Evolutionary conservation across 495 filamentous ascomycete genomes (phyloP), one percentile per base, ranked within the genome.

Genomic region (Penicillium cataractarum): DNA sequence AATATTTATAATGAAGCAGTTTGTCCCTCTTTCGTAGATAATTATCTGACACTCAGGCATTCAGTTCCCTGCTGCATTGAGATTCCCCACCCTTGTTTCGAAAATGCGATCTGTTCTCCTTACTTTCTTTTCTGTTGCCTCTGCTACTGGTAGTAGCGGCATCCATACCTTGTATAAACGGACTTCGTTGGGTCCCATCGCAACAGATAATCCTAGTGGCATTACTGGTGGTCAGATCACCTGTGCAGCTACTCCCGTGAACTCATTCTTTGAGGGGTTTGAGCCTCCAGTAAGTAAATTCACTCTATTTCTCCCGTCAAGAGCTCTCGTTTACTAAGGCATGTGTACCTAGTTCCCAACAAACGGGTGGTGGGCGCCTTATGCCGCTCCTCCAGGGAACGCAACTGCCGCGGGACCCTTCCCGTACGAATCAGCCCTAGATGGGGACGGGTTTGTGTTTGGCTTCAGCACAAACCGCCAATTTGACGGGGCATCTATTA

Each of bases 301-400:
- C 17, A 42, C 39, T n/a, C 15, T n/a, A n/a, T 19, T 42, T 42
- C 39, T 19, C 39, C 15, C 4, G 17, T n/a, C 5, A 9, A 42
- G 3, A 19, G 7, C 15, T n/a, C 39, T 42, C 15, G 33, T 42
- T 42, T 42, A 42, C 39, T 42, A n/a, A 19, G 17, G 17, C 39
- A 42, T 42, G 17, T 42, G 17, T 42, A n/a, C 17, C 5, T 42
- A 42, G 39, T 42, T 42, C 17, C 39, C 39, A n/a, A 42, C 39
- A 42, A 42, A 42, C 39, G 39, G 39, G 39, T 42, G 39, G 39
- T 42, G 39, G 39, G 39, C 39, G 39, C 39, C 39, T 19, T 42
- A 42, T 42, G 39, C 39, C 17, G 39, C 39, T 42, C 39, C 39
- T 42, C 39, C 39, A 4, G 39, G 39, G 15, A 42, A 42, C 39